These are phyloP conservation scores for Fusarium udum DNA, from an alignment of 2,329 filamentous ascomycete species.

Conservation along the genomic window DNA sequence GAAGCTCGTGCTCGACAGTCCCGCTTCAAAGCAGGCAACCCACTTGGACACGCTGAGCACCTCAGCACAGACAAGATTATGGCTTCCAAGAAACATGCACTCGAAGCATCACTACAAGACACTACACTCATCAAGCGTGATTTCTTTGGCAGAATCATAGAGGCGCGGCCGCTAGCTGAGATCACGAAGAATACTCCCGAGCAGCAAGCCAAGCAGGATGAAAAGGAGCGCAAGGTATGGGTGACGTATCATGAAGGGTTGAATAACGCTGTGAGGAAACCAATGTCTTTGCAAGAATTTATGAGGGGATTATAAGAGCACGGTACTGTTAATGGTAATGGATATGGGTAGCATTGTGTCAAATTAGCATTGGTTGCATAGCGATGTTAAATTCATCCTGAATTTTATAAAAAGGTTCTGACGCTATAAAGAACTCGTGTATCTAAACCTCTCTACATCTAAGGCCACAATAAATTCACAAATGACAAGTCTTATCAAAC, in stretches of 20 bases:
- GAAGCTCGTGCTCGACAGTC: slow-evolving; percentile 73
- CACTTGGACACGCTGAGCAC: slow-evolving; percentile 24
- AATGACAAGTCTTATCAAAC: neutral
- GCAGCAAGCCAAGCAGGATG: slow-evolving; percentile 44
- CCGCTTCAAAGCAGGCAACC: slow-evolving; percentile 65
- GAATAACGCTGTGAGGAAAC: slow-evolving; percentile 91
- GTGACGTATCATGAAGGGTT: slow-evolving; percentile 90
- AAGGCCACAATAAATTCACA: neutral
- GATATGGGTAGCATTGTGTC: neutral
- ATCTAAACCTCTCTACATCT: slow-evolving; percentile 33
- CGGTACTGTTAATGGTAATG: neutral
- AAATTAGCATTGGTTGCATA: slow-evolving; percentile 17
- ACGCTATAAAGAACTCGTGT: slow-evolving; percentile 25
- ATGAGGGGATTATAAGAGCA: slow-evolving; percentile 67
- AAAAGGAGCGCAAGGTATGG: slow-evolving; percentile 75
- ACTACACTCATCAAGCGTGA: slow-evolving; percentile 71
- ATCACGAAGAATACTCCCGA: slow-evolving; percentile 52
- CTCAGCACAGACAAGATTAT: slow-evolving; percentile 51
- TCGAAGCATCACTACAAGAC: slow-evolving; percentile 48
- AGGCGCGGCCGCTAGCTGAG: slow-evolving; percentile 51
- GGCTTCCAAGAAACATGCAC: slow-evolving; percentile 46
- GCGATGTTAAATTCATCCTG: slow-evolving; percentile 9
- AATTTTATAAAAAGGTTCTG: slow-evolving; percentile 3
- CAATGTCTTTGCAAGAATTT: slow-evolving; percentile 82
- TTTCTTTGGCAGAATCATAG: slow-evolving; percentile 84